phyloP scores from a whole-genome alignment of 169 alveolate species.

The Eimeria nieschulzi region DNA sequence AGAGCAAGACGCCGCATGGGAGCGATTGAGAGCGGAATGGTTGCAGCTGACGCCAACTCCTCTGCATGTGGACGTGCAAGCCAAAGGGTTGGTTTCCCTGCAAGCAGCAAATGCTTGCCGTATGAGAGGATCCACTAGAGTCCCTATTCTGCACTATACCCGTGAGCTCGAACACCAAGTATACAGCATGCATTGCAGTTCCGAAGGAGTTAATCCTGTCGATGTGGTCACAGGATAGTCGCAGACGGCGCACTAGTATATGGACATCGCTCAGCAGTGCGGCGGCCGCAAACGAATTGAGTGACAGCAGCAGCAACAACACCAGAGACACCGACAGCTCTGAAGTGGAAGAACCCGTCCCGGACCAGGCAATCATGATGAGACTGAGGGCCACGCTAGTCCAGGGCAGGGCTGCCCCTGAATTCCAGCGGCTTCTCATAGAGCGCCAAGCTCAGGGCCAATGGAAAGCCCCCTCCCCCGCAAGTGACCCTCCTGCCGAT shows the following conservation, averaged over 20 bases:
- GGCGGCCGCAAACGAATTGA: background rate
- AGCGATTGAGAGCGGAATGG: constrained; percentile 26
- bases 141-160: too few species aligned
- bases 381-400: constrained; percentile 58
- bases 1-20: constrained; percentile 67
- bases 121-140: too few species aligned
- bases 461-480: background rate
- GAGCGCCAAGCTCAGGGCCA: constrained; percentile 27
- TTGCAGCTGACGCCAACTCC: background rate
- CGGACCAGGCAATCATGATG: constrained; percentile 35
- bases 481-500: background rate
- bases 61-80: too few species aligned
- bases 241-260: too few species aligned
- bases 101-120: too few species aligned
- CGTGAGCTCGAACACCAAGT: too few species aligned
- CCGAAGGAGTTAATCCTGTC: too few species aligned
- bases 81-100: too few species aligned
- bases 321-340: constrained; percentile 18
- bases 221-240: too few species aligned
- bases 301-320: constrained; percentile 47
- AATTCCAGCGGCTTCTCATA: constrained; percentile 57
- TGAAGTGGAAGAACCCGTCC: background rate
- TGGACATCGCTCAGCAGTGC: too few species aligned
- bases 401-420: constrained; percentile 60
- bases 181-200: too few species aligned